Evolutionary conservation across 2,329 filamentous ascomycete genomes (phyloP), one percentile per base, ranked within the genome.

Genomic region (Fusarium sp.): DNA sequence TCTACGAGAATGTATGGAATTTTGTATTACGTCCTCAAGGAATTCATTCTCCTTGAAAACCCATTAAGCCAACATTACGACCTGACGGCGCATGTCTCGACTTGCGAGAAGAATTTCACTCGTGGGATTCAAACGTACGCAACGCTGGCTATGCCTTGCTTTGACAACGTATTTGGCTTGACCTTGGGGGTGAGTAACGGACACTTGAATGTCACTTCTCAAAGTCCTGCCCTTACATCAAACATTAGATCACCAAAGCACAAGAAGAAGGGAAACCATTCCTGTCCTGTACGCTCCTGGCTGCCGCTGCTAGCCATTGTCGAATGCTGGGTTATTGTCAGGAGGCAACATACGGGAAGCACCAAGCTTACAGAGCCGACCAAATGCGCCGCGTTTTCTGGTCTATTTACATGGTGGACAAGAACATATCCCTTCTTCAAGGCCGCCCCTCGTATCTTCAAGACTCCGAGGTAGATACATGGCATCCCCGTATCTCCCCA

Each of bases 301-400:
- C 52, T 44, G 28, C 52, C 9, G 52, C 52, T 7, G 39, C 52
- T 3, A 55, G 52, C 37, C 52, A 55, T 36, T 55, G 52, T 12
- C 52, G 52, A 6, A 55, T 55, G 39, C 52, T 55, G 18, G 52
- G 52, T 15, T 55, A 55, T 46, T 55, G 52, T 30, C 52, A 55
- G 18, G 52, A 55, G 40, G 44, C 28, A 15, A 55, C 39, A 18
- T 55, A 55, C 18, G 52, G 52, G 39, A 55, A 55, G 28, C 40
- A 46, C 9, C 52, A 55, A 41, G 40, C 36, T 36, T 27, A 30
- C 12, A 43, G 52, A 46, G 52, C 52, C 7, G 52, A 55, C 40
- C 52, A 55, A 44, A 55, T 55, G 28, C 39, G 52, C 2, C 39
- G 52, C 10, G 28, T 31, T 12, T 55, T 55, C 40, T 55, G 52